These are phyloP conservation scores for Septoria petroselini DNA, from an alignment of 2,329 filamentous ascomycete species.

Conservation along the genomic window DNA sequence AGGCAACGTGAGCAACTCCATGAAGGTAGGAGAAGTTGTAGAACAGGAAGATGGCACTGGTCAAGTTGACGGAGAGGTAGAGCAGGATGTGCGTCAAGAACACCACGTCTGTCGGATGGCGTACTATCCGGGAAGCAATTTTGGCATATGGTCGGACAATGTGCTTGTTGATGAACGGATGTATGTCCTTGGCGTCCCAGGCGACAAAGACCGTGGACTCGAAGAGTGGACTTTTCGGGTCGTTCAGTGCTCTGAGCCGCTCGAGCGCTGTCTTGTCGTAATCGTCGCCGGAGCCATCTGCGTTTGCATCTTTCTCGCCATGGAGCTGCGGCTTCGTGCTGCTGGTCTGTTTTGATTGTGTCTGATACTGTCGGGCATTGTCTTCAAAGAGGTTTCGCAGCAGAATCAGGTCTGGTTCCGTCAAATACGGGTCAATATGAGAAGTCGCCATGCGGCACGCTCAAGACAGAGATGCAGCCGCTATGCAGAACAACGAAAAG, in stretches of 20 bases:
- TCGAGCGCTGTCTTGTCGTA: conserved; percentile 39
- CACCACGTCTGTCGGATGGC: conserved; percentile 68
- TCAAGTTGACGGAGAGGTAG: conserved; percentile 67
- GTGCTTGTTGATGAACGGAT: conserved; percentile 45
- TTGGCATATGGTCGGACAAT: conserved; percentile 60
- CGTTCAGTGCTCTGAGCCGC: conserved; percentile 50
- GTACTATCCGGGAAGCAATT: conserved; percentile 56
- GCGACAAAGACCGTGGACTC: conserved; percentile 55
- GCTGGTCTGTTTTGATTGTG: background rate
- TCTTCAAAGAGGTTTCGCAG: conserved; percentile 41
- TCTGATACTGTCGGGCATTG: conserved; percentile 13
- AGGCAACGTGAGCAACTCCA: conserved; percentile 61
- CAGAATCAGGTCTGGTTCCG: conserved; percentile 42
- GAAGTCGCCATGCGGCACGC: background rate
- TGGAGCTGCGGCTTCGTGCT: background rate
- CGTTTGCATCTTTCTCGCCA: background rate
- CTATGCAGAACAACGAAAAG: conserved; percentile 6
- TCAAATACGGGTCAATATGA: conserved; percentile 37
- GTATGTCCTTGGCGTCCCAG: conserved; percentile 51
- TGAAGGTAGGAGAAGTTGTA: conserved; percentile 65
- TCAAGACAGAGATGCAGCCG: background rate
- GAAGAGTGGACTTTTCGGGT: conserved; percentile 49
- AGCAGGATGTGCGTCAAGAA: conserved; percentile 74
- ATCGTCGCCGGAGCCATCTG: background rate
- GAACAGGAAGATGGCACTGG: conserved; percentile 65